Evolutionary conservation across 768 basidiomycete genomes (phyloP).

Genomic region (Boletus edulis): DNA sequence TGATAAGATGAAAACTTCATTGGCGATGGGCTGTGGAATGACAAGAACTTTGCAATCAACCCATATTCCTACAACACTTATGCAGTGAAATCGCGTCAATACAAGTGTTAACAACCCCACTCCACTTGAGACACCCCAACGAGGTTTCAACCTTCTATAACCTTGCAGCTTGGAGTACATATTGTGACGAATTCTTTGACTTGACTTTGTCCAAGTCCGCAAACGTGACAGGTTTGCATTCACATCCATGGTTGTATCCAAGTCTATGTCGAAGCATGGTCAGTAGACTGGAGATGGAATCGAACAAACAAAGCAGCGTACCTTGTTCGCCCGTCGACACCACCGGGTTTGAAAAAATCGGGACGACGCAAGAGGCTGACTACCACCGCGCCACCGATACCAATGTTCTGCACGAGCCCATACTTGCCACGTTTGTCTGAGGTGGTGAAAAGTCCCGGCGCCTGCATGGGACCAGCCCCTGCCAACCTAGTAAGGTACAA

Average conservation of each 20-base stretch:
- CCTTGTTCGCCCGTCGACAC: conserved; percentile 67
- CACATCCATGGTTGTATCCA: conserved; percentile 78
- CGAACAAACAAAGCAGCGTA: conserved; percentile 23
- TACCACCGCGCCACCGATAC: conserved; percentile 78
- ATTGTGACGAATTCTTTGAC: conserved; percentile 56
- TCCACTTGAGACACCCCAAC: background rate
- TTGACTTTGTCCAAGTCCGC: conserved; percentile 75
- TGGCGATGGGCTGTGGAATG: too few species aligned
- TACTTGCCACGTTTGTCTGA: conserved; percentile 71
- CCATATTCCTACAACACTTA: too few species aligned
- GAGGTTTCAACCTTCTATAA: conserved; percentile 29
- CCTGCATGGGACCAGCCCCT: conserved; percentile 89
- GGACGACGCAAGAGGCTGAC: conserved; percentile 75
- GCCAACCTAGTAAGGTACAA: background rate
- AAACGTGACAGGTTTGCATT: conserved; percentile 59
- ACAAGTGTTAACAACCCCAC: too few species aligned
- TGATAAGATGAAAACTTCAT: too few species aligned
- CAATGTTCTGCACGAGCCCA: conserved; percentile 81
- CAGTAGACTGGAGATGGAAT: background rate
- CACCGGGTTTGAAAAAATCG: conserved; percentile 69
- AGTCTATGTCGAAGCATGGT: conserved; percentile 39
- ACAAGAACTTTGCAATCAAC: too few species aligned
- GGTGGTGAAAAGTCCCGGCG: conserved; percentile 60
- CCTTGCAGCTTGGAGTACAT: conserved; percentile 39
- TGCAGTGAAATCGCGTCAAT: too few species aligned